Percentiles rank a stretch among this genome's conserved stretches.
Evolutionary conservation across 2,329 filamentous ascomycete genomes (phyloP).

Genomic region (Neoascochyta sp.): DNA sequence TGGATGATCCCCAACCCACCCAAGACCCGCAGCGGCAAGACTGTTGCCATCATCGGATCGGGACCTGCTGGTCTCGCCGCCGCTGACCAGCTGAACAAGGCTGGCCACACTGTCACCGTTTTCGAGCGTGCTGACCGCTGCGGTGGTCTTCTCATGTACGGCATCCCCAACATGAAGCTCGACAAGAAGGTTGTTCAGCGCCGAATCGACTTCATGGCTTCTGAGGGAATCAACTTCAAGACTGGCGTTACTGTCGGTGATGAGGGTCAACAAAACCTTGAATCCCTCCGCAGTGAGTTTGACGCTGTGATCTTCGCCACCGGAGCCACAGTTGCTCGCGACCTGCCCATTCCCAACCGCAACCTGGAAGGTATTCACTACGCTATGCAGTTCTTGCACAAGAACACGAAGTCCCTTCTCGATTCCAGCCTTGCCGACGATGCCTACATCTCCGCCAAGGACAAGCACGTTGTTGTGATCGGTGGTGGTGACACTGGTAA

Average conservation of each 20-base stretch:
- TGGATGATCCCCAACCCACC: conserved; percentile 91
- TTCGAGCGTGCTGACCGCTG: conserved; percentile 90
- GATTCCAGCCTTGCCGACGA: conserved; percentile 83
- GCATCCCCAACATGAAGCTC: conserved; percentile 99
- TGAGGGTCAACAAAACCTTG: conserved; percentile 64
- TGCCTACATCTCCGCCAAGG: conserved; percentile 89
- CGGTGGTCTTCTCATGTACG: conserved; percentile 94
- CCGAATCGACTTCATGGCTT: conserved; percentile 89
- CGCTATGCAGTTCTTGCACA: conserved; percentile 95
- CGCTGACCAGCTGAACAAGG: conserved; percentile 91
- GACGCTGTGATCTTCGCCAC: conserved; percentile 89
- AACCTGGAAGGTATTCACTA: conserved; percentile 89
- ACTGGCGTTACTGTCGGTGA: conserved; percentile 75
- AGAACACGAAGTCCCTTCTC: conserved; percentile 95
- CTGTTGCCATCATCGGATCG: conserved; percentile 82
- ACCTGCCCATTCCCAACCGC: conserved; percentile 85
- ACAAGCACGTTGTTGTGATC: conserved; percentile 93
- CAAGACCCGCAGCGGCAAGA: conserved; percentile 79
- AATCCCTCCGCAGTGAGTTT: conserved; percentile 67
- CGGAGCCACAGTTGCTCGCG: conserved; percentile 87
- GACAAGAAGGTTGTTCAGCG: conserved; percentile 97
- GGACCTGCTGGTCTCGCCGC: conserved; percentile 86
- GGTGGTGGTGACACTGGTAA: conserved; percentile 97
- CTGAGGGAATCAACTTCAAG: conserved; percentile 80
- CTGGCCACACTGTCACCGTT: conserved; percentile 81